phyloP scores from a whole-genome alignment of 2,329 filamentous ascomycete genomes.

The Sporothrix mexicana region DNA sequence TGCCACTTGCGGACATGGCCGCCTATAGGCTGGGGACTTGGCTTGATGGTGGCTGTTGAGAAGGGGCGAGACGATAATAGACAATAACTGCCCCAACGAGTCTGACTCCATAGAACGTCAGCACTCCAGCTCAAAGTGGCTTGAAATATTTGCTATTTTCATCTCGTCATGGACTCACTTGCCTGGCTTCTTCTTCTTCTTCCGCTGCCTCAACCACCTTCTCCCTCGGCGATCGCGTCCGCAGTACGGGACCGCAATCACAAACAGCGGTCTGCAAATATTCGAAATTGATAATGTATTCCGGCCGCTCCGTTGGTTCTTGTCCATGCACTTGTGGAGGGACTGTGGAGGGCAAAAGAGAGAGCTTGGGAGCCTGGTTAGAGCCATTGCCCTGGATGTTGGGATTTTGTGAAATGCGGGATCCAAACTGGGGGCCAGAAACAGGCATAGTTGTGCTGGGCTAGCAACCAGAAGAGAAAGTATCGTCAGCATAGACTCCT shows the following conservation, averaged over 20 bases:
- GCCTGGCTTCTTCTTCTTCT: background rate
- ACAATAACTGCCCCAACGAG: too few species aligned
- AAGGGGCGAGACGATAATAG: too few species aligned
- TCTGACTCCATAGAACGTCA: background rate
- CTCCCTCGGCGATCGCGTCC: background rate
- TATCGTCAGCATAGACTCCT: background rate
- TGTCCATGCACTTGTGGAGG: background rate
- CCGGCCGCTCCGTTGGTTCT: background rate
- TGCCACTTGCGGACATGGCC: too few species aligned
- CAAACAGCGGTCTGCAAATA: constrained; percentile 1
- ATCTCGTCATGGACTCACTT: background rate
- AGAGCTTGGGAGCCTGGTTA: background rate
- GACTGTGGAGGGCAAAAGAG: background rate
- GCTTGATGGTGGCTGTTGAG: too few species aligned
- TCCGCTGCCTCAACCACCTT: background rate
- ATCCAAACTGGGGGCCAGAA: background rate
- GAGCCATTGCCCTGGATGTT: background rate
- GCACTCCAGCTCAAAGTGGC: background rate
- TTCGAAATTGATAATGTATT: background rate
- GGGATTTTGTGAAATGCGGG: too few species aligned
- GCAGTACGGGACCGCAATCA: too few species aligned
- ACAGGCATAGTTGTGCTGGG: background rate
- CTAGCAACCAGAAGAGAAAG: background rate
- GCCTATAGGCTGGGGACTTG: too few species aligned
- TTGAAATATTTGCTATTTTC: background rate